Conservation (phyloP, 2,329 filamentous ascomycete species). For the Mollisiaceae sp. region DNA sequence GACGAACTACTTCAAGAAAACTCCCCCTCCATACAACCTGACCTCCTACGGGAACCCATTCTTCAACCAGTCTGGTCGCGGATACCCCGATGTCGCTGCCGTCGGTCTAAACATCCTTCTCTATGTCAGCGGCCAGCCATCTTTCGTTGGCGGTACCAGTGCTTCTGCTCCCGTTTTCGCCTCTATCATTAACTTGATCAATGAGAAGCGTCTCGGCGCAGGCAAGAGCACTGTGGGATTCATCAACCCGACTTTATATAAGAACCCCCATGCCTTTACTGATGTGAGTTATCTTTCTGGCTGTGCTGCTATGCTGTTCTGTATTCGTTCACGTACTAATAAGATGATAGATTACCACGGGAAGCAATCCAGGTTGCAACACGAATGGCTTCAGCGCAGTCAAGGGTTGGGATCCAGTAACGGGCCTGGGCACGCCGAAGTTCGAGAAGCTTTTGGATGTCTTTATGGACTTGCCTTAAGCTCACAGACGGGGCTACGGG, state of each 20-base stretch:
- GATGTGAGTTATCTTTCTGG: conserved; percentile 46
- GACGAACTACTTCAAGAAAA: conserved; percentile 47
- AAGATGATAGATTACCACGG: not conserved
- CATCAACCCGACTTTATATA: conserved; percentile 66
- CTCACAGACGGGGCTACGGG: not conserved
- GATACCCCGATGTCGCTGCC: conserved; percentile 59
- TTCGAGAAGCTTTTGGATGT: conserved; percentile 46
- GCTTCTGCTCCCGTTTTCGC: conserved; percentile 64
- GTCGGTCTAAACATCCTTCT: conserved; percentile 60
- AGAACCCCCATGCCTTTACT: conserved; percentile 49
- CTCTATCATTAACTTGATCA: conserved; percentile 64
- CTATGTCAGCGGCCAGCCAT: conserved; percentile 17
- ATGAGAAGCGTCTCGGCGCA: conserved; percentile 60
- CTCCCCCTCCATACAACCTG: conserved; percentile 33
- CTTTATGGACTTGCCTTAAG: conserved; percentile 1
- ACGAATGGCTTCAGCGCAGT: conserved; percentile 47
- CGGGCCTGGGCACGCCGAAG: conserved; percentile 53
- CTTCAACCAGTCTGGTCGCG: conserved; percentile 54
- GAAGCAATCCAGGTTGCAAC: conserved; percentile 6
- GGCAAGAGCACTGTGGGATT: conserved; percentile 56
- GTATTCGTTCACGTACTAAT: conserved; percentile 34
- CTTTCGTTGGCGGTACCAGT: conserved; percentile 36
- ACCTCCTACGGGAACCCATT: conserved; percentile 51
- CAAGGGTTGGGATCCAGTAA: conserved; percentile 53
- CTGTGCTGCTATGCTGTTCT: conserved; percentile 38